Percentiles rank a stretch among this genome's conserved stretches.
phyloP scores from a whole-genome alignment of 352 stramenopile species.

The Pelagophyceae sp. region DNA sequence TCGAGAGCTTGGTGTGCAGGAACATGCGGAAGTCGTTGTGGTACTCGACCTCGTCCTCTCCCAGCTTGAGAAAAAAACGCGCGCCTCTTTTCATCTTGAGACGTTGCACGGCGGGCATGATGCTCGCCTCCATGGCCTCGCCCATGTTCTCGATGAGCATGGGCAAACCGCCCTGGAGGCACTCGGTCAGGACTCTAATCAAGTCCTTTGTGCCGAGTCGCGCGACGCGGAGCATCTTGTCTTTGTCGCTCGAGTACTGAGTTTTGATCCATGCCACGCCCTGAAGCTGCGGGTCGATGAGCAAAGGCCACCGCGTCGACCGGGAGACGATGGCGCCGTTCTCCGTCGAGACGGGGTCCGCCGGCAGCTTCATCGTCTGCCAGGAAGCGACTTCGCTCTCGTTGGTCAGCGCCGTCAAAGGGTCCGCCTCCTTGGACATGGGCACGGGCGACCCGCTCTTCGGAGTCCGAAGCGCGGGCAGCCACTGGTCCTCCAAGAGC shows the following conservation, averaged over 20 bases:
- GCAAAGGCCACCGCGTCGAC: constrained; percentile 72
- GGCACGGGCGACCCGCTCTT: constrained; percentile 68
- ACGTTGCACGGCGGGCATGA: constrained; percentile 80
- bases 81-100: constrained; percentile 81
- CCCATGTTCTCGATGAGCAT: constrained; percentile 87
- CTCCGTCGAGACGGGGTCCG: constrained; percentile 81
- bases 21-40: constrained; percentile 80
- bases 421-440: constrained; percentile 73
- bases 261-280: constrained; percentile 72
- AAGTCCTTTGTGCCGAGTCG: constrained; percentile 61
- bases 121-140: constrained; percentile 76
- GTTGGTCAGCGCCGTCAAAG: constrained; percentile 66
- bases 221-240: constrained; percentile 17
- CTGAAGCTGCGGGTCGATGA: constrained; percentile 85
- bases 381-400: constrained; percentile 74
- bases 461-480: constrained; percentile 63
- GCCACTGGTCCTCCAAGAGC: constrained; percentile 76
- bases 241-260: not conserved
- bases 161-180: constrained; percentile 73
- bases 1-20: constrained; percentile 84
- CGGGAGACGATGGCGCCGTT: constrained; percentile 67
- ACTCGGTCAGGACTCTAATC: constrained; percentile 76
- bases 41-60: constrained; percentile 80
- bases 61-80: constrained; percentile 65
- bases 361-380: constrained; percentile 78